These are phyloP conservation scores for Podila clonocystis DNA, from an alignment of 192 early-diverging fungal genomes.

Conservation along the genomic window DNA sequence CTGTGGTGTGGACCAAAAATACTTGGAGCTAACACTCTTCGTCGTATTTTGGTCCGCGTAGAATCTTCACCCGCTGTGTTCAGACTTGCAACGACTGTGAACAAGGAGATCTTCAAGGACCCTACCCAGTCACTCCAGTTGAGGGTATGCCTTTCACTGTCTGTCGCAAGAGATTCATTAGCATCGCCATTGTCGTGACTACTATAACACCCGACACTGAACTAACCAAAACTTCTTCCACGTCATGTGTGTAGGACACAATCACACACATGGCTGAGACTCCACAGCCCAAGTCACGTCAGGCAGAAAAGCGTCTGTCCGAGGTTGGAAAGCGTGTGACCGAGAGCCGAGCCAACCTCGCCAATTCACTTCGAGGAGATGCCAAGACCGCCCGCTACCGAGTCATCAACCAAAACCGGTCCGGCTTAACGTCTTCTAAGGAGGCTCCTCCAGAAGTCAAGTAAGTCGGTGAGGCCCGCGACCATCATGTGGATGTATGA, in stretches of 20 bases:
- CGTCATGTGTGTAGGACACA: conserved; percentile 12
- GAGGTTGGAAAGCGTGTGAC: conserved; percentile 22
- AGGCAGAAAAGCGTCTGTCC: conserved; percentile 8
- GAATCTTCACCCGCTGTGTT: conserved; percentile 61
- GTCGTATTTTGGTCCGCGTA: background rate
- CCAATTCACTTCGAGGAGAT: conserved; percentile 19
- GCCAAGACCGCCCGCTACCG: conserved; percentile 56
- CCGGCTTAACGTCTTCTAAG: conserved; percentile 2
- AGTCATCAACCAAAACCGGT: conserved; percentile 58
- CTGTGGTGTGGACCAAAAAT: too few relatives aligned
- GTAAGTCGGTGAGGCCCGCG: conserved; percentile 4
- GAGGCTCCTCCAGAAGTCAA: conserved; percentile 22
- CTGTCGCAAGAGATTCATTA: background rate
- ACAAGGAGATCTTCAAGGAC: conserved; percentile 69
- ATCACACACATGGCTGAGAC: conserved; percentile 31
- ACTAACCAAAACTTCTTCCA: background rate
- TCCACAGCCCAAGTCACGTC: conserved; percentile 14
- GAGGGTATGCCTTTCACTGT: conserved; percentile 24
- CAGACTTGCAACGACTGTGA: conserved; percentile 72
- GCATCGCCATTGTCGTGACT: background rate
- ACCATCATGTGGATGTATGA: background rate
- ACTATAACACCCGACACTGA: background rate
- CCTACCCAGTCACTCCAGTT: conserved; percentile 61
- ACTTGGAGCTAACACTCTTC: too few relatives aligned
- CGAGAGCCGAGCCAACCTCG: conserved; percentile 18